Evolutionary conservation across 495 filamentous ascomycete genomes (phyloP).

Genomic region (Thermochaetoides thermophila): DNA sequence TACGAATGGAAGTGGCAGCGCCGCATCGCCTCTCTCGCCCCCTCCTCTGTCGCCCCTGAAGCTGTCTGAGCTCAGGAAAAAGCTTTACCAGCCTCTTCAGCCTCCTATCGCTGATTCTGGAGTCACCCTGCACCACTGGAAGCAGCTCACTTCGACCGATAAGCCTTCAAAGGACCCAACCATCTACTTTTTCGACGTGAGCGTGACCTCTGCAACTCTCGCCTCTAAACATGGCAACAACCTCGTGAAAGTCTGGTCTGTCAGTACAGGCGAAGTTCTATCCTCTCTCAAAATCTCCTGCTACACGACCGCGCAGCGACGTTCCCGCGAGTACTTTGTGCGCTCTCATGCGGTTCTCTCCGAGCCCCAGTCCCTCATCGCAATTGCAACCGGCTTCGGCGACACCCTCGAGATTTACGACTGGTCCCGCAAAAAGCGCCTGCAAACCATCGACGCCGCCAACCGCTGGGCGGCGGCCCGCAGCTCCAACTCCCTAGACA

Average conservation of each 20-base stretch:
- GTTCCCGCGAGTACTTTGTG: conserved; percentile 24
- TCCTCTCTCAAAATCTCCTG: conserved; percentile 19
- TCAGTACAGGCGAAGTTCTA: conserved; percentile 17
- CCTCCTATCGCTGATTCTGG: conserved; percentile 2
- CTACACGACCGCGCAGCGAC: conserved; percentile 19
- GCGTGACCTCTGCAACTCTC: conserved; percentile 10
- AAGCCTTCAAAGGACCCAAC: conserved; percentile 15
- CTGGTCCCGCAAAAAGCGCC: conserved; percentile 21
- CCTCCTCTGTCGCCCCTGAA: not conserved
- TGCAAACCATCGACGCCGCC: conserved; percentile 20
- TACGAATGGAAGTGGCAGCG: not conserved
- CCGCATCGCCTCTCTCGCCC: not conserved
- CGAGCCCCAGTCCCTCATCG: conserved; percentile 18
- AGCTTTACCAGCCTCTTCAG: conserved; percentile 3
- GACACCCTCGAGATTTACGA: conserved; percentile 24
- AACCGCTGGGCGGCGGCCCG: conserved; percentile 22
- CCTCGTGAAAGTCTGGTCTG: conserved; percentile 22
- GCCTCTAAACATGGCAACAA: conserved; percentile 25
- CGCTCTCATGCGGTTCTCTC: conserved; percentile 25
- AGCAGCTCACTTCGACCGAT: conserved; percentile 12
- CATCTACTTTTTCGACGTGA: conserved; percentile 20
- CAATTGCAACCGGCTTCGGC: conserved; percentile 22
- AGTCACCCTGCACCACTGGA: conserved; percentile 14
- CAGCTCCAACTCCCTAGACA: conserved; percentile 19
- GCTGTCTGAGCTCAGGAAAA: conserved; percentile 1